These are phyloP conservation scores for Knoxdaviesia capensis DNA, from an alignment of 2,329 filamentous ascomycete genomes.

Conservation along the genomic window DNA sequence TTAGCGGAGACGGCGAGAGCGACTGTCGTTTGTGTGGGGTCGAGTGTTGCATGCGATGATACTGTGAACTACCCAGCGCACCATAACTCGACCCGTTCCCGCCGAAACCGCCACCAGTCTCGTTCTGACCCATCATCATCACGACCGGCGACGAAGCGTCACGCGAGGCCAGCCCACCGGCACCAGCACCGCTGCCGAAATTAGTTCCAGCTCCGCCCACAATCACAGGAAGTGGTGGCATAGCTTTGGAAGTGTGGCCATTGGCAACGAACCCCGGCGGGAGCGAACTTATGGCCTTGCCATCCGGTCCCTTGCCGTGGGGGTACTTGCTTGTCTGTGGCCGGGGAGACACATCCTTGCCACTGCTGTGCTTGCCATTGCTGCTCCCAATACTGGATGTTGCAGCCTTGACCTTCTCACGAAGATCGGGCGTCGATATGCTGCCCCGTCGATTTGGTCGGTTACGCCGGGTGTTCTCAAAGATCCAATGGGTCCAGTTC, in stretches of 20 bases:
- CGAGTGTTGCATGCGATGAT: too few relatives aligned
- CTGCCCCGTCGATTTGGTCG: slow-evolving; percentile 30
- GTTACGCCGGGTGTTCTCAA: slow-evolving; percentile 33
- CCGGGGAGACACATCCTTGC: slow-evolving; percentile 32
- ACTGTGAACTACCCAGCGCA: too few relatives aligned
- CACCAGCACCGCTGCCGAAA: too few relatives aligned
- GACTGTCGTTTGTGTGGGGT: slow-evolving; percentile 50
- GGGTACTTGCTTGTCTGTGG: slow-evolving; percentile 36
- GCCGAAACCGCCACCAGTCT: too few relatives aligned
- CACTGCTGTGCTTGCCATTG: neutral
- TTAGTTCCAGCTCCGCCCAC: too few relatives aligned
- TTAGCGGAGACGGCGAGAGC: slow-evolving; percentile 69
- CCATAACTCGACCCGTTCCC: too few relatives aligned
- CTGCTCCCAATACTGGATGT: too few relatives aligned
- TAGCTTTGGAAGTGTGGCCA: slow-evolving; percentile 19
- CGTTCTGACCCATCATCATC: too few relatives aligned
- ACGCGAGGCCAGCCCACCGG: too few relatives aligned
- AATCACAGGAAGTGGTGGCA: slow-evolving; percentile 1
- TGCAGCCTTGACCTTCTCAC: slow-evolving; percentile 22
- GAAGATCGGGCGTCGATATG: slow-evolving; percentile 38
- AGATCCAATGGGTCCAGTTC: slow-evolving; percentile 43
- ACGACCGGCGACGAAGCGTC: too few relatives aligned
- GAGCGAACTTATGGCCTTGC: slow-evolving; percentile 19
- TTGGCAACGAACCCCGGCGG: slow-evolving; percentile 31
- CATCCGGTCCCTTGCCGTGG: slow-evolving; percentile 4